Percentiles rank a stretch among this genome's conserved stretches.
phyloP scores from a whole-genome alignment of 257 asterid genomes.

The Przewalskia tangutica region DNA sequence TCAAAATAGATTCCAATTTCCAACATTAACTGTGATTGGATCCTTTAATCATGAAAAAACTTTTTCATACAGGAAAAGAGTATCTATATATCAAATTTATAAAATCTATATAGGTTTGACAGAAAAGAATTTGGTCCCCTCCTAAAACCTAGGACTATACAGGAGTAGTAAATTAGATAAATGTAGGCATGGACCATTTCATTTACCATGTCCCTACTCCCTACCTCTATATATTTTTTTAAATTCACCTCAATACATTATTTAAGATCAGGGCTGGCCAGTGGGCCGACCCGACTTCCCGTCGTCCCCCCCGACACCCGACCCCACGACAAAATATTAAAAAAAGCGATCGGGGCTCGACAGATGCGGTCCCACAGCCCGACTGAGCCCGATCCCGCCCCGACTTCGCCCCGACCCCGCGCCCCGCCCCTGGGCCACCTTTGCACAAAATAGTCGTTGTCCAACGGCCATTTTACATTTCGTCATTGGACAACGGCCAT shows the following conservation, averaged over 20 bases:
- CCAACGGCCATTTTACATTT: no score
- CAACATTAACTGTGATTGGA: neutral
- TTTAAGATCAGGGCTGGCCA: no score
- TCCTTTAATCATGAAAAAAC: neutral
- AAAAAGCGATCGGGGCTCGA: no score
- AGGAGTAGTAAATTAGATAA: neutral
- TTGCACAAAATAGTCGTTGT: no score
- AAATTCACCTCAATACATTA: neutral
- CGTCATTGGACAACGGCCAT: no score
- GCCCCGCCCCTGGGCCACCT: no score
- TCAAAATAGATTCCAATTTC: slow-evolving; percentile 2
- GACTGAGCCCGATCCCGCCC: no score
- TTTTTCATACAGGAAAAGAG: neutral
- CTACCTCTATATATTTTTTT: neutral
- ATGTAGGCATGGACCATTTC: neutral
- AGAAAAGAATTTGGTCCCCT: neutral
- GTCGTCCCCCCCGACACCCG: no score
- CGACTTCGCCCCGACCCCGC: no score
- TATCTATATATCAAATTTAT: neutral
- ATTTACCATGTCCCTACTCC: neutral
- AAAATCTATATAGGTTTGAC: neutral
- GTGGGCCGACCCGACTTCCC: no score
- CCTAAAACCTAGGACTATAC: neutral
- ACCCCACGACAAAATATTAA: no score
- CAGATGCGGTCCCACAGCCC: no score